Percentiles rank a stretch among this genome's conserved stretches.
phyloP scores from a whole-genome alignment of 805 yeast genomes.

The Saccharomycopsis oosterbeekiorum region DNA sequence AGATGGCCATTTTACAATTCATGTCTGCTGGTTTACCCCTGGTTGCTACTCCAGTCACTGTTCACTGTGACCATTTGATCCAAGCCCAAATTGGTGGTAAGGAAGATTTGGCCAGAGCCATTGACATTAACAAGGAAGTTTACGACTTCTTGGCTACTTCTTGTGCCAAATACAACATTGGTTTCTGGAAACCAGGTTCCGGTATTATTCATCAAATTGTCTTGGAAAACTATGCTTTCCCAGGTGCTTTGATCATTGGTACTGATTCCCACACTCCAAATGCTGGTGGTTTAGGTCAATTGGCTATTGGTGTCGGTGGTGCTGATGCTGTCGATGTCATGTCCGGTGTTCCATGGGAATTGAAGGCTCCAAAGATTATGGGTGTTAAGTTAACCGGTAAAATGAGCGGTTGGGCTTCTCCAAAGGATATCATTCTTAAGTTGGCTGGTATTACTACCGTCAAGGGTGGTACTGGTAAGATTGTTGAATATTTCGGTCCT shows the following conservation, averaged over 20 bases:
- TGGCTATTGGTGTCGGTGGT: slow-evolving; percentile 99
- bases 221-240: slow-evolving; percentile 91
- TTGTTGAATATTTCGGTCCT: slow-evolving; percentile 93
- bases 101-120: slow-evolving; percentile 69
- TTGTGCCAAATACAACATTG: slow-evolving; percentile 91
- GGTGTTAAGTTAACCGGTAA: slow-evolving; percentile 91
- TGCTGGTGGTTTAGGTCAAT: slow-evolving; percentile 98
- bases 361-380: slow-evolving; percentile 89
- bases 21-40: slow-evolving; percentile 90
- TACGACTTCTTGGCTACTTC: slow-evolving; percentile 90
- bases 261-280: slow-evolving; percentile 99
- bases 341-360: slow-evolving; percentile 97
- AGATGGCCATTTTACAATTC: slow-evolving; percentile 96
- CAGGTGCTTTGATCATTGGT: slow-evolving; percentile 95
- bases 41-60: slow-evolving; percentile 89
- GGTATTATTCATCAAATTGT: slow-evolving; percentile 98
- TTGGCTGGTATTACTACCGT: slow-evolving; percentile 91
- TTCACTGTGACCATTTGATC: slow-evolving; percentile 96
- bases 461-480: slow-evolving; percentile 95
- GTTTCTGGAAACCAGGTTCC: slow-evolving; percentile 99
- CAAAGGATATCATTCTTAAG: slow-evolving; percentile 91
- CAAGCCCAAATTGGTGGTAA: slow-evolving; percentile 94
- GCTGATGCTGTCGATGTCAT: slow-evolving; percentile 99
- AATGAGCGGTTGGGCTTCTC: slow-evolving; percentile 90
- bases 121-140: slow-evolving; percentile 84